A percentile compares a stretch with the other conserved stretches of the same genome.
Conservation (phyloP, 495 filamentous ascomycete genomes). For the Mycothermus thermophilus region DNA sequence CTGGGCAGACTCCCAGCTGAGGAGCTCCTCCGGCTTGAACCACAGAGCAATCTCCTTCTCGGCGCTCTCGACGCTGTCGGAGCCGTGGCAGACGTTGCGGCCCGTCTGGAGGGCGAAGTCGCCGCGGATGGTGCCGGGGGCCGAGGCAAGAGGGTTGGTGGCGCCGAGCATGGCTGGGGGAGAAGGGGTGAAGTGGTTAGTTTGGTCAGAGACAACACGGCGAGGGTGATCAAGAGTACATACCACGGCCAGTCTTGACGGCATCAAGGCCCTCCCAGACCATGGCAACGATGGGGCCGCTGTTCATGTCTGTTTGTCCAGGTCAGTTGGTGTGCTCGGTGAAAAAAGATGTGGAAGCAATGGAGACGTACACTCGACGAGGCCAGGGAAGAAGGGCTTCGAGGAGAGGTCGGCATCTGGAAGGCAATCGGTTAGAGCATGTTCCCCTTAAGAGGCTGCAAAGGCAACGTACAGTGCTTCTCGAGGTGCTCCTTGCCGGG, state of each 20-base stretch:
- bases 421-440: too few species aligned
- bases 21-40: constrained; percentile 77
- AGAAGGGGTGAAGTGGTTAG: not conserved
- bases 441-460: too few species aligned
- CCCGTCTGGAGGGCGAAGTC: constrained; percentile 59
- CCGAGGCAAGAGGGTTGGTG: constrained; percentile 90
- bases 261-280: constrained; percentile 96
- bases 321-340: too few species aligned
- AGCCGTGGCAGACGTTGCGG: constrained; percentile 99
- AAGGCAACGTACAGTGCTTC: constrained; percentile 65
- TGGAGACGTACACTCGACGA: constrained; percentile 64
- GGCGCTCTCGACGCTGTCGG: constrained; percentile 93
- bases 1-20: constrained; percentile 64
- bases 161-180: constrained; percentile 71
- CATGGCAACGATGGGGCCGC: constrained; percentile 95
- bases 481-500: constrained; percentile 89
- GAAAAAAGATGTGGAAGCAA: too few species aligned
- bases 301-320: constrained; percentile 94
- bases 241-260: constrained; percentile 94
- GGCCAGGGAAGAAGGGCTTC: constrained; percentile 94
- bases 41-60: constrained; percentile 99
- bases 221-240: constrained; percentile 12
- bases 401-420: constrained; percentile 68
- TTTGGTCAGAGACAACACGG: not conserved
- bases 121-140: constrained; percentile 94